These are phyloP conservation scores for Tolypocladium inflatum DNA, from an alignment of 2,329 filamentous ascomycete species.

Conservation along the genomic window DNA sequence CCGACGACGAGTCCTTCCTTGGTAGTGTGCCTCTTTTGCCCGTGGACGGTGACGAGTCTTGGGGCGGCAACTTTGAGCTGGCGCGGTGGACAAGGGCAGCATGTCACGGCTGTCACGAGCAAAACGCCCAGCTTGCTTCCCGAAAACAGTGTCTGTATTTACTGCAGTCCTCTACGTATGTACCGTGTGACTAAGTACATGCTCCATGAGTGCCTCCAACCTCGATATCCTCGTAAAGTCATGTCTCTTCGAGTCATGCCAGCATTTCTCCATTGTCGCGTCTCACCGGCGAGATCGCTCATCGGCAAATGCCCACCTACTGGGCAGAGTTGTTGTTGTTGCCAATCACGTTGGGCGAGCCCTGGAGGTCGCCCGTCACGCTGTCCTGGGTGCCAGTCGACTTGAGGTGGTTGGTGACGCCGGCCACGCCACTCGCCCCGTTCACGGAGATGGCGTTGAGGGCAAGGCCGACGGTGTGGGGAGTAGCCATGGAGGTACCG, in stretches of 20 bases:
- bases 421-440: slow-evolving; percentile 19
- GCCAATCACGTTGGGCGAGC: slow-evolving; percentile 36
- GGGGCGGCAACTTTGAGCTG: no score
- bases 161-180: not conserved
- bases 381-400: slow-evolving; percentile 29
- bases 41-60: not conserved
- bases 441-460: slow-evolving; percentile 36
- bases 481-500: slow-evolving; percentile 57
- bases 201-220: not conserved
- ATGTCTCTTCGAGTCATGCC: not conserved
- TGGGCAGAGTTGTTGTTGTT: slow-evolving; percentile 36
- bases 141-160: not conserved
- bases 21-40: no score
- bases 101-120: not conserved
- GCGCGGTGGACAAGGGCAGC: not conserved
- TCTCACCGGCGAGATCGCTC: not conserved
- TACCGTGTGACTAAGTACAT: not conserved
- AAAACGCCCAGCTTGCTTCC: not conserved
- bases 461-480: slow-evolving; percentile 50
- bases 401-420: slow-evolving; percentile 31
- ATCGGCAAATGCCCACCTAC: slow-evolving; percentile 6
- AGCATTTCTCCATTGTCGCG: not conserved
- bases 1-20: no score
- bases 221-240: not conserved
- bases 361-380: slow-evolving; percentile 26